These are phyloP conservation scores for Fusarium gaditjirri DNA, from an alignment of 2,329 filamentous ascomycete species.

Conservation along the genomic window DNA sequence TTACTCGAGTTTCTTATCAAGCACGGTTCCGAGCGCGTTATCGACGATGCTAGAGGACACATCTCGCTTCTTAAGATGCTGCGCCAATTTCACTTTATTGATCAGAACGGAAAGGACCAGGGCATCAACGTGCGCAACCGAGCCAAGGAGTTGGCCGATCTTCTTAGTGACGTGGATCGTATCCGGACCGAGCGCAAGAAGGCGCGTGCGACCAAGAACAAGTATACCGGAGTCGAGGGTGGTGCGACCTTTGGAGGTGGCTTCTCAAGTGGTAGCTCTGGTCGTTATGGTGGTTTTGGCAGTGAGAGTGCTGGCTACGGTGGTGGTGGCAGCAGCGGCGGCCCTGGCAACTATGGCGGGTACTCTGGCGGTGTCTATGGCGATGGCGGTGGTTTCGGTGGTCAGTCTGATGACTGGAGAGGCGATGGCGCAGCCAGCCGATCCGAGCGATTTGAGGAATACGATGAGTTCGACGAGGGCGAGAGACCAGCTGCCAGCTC, in stretches of 20 bases:
- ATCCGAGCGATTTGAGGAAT: conserved; percentile 90
- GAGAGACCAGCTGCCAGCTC: conserved; percentile 59
- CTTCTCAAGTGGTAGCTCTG: conserved; percentile 59
- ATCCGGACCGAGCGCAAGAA: conserved; percentile 90
- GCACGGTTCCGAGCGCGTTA: conserved; percentile 96
- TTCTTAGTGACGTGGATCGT: conserved; percentile 90
- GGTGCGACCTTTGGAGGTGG: conserved; percentile 72
- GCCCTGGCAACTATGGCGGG: conserved; percentile 61
- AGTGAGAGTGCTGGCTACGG: conserved; percentile 83
- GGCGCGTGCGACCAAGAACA: conserved; percentile 87
- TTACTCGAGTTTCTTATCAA: conserved; percentile 97
- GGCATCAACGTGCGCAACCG: conserved; percentile 97
- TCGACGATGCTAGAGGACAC: conserved; percentile 96
- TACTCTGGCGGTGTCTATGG: conserved; percentile 84
- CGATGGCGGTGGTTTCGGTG: conserved; percentile 94
- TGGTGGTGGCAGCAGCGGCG: conserved; percentile 31
- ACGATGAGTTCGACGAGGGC: conserved; percentile 93
- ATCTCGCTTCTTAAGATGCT: conserved; percentile 98
- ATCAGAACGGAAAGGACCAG: conserved; percentile 97
- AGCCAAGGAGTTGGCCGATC: conserved; percentile 92
- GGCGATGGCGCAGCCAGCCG: conserved; percentile 63
- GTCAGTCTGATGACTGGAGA: conserved; percentile 77
- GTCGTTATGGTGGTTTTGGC: conserved; percentile 90
- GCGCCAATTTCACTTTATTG: conserved; percentile 96
- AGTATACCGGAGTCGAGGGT: conserved; percentile 94